Base-by-base conservation (phyloP, 1,284 basidiomycete species). In the Leccinum fallax region DNA sequence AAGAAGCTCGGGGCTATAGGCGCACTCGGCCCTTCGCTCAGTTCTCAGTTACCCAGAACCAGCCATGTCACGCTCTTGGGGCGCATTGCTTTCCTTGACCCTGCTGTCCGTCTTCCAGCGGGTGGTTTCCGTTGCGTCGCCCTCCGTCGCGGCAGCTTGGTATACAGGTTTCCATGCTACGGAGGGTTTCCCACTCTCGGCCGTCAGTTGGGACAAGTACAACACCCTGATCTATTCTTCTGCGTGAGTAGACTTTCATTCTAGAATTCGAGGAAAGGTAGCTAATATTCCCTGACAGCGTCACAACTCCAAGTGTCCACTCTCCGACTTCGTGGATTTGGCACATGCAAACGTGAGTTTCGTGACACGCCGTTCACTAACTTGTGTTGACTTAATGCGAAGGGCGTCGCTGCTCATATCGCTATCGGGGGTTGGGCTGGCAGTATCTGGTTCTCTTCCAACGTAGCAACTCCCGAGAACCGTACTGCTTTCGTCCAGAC, bases 401-500 rank as follows among this genome's bases (percentile, higher is more conserved):
- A 61, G 60, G 40, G 43, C 2, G 58, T 61, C 36, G 34, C 30
- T 7, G 32, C 52, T 5, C 57, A 58, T 11, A 15, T 55, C 3
- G 30, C 49, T 4, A 13, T 55, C 34, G 53, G 53, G n/a, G 53
- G 51, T 13, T 32, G 21, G 30, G 43, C 8, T 19, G 51, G 48
- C 4, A 24, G 54, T 19, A 10, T 21, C n/a, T 56, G 51, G 51
- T 58, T 58, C n/a, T 55, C 57, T 21, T 58, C 34, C n/a, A 5
- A 55, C 11, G 21, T 55, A 3, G 51, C 57, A 8, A 30, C 53
- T 32, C 21, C 36, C 10, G 53, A 55, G 7, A 86, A 85, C 69
- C 83, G 90, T 46, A 83, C 84, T 10, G 79, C 78, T 0, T 93
- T 95, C 66, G 85, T 88, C 40, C 83, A 54, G 77, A 79, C 36